Conservation (phyloP, 305 asterid genomes). For the Fraxinus xanthoxyloides region DNA sequence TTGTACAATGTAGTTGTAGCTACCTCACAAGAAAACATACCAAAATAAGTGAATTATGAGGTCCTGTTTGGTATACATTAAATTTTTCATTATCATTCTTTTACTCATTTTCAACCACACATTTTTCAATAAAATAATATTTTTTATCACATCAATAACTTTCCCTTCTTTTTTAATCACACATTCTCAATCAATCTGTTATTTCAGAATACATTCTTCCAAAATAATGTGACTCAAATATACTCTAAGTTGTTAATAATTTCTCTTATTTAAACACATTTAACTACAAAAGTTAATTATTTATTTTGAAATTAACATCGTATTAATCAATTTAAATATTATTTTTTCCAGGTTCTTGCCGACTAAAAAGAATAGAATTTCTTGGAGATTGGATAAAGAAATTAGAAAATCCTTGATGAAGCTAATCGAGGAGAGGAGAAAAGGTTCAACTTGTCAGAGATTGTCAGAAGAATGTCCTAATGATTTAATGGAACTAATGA, state of each 20-base stretch:
- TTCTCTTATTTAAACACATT: neutral
- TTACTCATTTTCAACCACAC: no score
- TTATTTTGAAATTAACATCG: constrained; percentile 20
- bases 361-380: constrained; percentile 67
- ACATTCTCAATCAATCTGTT: no score
- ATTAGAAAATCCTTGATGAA: constrained; percentile 62
- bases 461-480: constrained; percentile 69
- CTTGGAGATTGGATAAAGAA: constrained; percentile 87
- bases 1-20: neutral
- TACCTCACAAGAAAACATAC: neutral
- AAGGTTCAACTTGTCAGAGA: constrained; percentile 17
- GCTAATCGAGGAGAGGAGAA: constrained; percentile 61
- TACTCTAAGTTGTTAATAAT: neutral
- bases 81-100: no score
- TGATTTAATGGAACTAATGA: constrained; percentile 83
- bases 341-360: constrained; percentile 69
- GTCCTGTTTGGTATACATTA: no score
- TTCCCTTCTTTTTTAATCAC: no score
- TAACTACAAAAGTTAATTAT: constrained; percentile 10
- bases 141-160: no score
- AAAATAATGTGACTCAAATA: no score
- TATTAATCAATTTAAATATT: neutral
- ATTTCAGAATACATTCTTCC: no score
- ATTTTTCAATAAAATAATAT: no score
- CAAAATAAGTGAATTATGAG: neutral